Base-by-base conservation (phyloP, 2,329 filamentous ascomycete species). In the Stromatinia cepivora region DNA sequence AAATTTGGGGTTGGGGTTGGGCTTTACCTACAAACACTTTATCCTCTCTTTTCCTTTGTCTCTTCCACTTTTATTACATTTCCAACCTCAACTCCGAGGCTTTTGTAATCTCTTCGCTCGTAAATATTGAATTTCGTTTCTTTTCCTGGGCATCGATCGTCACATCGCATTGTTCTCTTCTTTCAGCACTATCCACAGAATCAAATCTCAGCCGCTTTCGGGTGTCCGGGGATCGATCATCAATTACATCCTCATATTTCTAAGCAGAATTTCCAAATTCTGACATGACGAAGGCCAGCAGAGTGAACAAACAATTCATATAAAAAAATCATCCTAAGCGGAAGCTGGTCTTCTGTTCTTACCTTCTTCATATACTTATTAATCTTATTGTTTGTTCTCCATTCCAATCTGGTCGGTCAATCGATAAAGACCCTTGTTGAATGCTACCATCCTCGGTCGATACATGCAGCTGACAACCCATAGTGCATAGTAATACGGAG, bases 301-400 rank as follows among this genome's bases (percentile, higher is more conserved):
- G 56, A 67, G 13, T 45, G 20, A 53, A 63, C 8, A 62, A 36
- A 54, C 46, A 52, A 25, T 52, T 31, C 31, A 39, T 62, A n/a
- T n/a, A n/a, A 39, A 67, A n/a, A 31, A 36, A 31, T 22, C 25
- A 52, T n/a, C 36, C 31, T 25, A 36, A 28, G 59, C 67, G 63
- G 67, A 69, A 69, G 67, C 67, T 39, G 67, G 59, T 25, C 67
- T 69, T 69, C 67, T 69, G 61, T 69, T 52, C 22, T 28, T 46
- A n/a, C 53, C 20, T 28, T 56, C 34, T 53, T 56, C n/a, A 54
- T 62, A 50, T 31, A 48, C 28, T 61, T 50, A 22, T 67, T 54
- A 15, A 56, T 57, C 22, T 56, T 61, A 48, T 10, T 48, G 22
- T 48, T 48, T 65, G 57, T 53, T 39, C 39, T 15, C 58, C 45